A percentile compares a stretch with the other conserved stretches of the same genome.
phyloP scores from a whole-genome alignment of 805 yeast species.

The Grigorovia yakushimaensis region DNA sequence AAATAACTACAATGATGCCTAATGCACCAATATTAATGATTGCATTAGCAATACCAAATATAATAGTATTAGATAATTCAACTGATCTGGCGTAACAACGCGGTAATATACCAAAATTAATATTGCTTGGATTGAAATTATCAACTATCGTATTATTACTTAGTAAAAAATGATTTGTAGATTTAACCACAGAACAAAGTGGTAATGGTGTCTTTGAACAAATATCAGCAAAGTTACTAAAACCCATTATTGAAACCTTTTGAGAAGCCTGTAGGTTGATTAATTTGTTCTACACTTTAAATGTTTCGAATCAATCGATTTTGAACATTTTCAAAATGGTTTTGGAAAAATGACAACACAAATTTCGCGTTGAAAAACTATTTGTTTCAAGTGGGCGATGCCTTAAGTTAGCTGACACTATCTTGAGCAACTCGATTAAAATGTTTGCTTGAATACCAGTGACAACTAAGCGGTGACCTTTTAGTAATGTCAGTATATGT shows the following conservation, averaged over 20 bases:
- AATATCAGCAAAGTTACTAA: constrained; percentile 30
- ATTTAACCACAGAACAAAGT: constrained; percentile 63
- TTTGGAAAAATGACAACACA: neutral
- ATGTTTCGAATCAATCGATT: neutral
- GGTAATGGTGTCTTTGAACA: constrained; percentile 69
- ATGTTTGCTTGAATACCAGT: too few relatives aligned
- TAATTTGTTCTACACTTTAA: too few relatives aligned
- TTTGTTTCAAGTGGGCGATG: too few relatives aligned
- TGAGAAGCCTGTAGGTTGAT: too few relatives aligned
- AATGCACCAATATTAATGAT: constrained; percentile 74
- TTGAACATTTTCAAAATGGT: too few relatives aligned
- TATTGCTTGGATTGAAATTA: constrained; percentile 17
- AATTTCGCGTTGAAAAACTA: neutral
- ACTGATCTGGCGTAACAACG: constrained; percentile 79
- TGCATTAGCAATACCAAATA: constrained; percentile 81
- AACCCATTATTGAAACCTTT: constrained; percentile 12
- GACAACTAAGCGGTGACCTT: too few relatives aligned
- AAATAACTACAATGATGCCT: constrained; percentile 52
- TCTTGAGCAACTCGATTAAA: too few relatives aligned
- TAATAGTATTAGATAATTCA: constrained; percentile 81
- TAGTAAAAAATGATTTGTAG: constrained; percentile 30
- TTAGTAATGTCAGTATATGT: too few relatives aligned
- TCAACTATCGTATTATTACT: constrained; percentile 16
- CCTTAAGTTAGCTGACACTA: too few relatives aligned
- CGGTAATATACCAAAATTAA: constrained; percentile 58